Base-by-base conservation (phyloP, 2,329 filamentous ascomycete species). In the Fragosphaeria purpurea region DNA sequence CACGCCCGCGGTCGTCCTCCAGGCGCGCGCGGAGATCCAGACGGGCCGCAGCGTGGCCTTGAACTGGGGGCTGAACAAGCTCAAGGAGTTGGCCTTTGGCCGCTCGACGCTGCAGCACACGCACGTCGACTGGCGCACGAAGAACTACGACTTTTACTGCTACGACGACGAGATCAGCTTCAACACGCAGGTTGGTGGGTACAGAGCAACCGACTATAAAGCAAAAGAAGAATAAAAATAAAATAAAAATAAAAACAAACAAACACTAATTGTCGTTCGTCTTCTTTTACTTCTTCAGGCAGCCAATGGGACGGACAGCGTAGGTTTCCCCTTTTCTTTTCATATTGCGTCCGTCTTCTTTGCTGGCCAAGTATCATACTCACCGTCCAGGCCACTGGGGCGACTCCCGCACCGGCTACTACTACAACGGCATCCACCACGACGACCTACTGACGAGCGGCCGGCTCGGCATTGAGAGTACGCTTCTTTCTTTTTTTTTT, bases 241-340 rank as follows among this genome's bases (percentile, higher is more conserved):
- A 22, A 22, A 22, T 2, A 22, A 22, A 22, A 3, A 22, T 22
- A 22, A n/a, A n/a, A n/a, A n/a, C n/a, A n/a, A n/a, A 22, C 22
- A 22, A 22, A 22, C 22, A 3, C 22, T 22, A 22, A 22, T 3
- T 22, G 22, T 22, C 22, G 22, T 22, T 22, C 22, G 22, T 22
- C 22, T 3, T 22, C 22, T 44, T 34, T 5, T 44, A 7, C 32
- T 11, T 13, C 6, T 7, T 6, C 13, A 50, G 48, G 74, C 39
- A 76, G 72, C 42, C 77, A 81, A 60, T 81, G 76, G 76, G 76
- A 79, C 56, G 75, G 75, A 0, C 62, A 78, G 32, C 66, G 76
- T 10, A 73, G 76, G 56, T 76, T 70, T 51, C 73, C 59, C 56
- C 57, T 32, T 12, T 8, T 8, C 3, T 42, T 67, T 67, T 56